Conservation (phyloP, 176 grass and related monocot genomes). For the Oryza longistaminata region DNA sequence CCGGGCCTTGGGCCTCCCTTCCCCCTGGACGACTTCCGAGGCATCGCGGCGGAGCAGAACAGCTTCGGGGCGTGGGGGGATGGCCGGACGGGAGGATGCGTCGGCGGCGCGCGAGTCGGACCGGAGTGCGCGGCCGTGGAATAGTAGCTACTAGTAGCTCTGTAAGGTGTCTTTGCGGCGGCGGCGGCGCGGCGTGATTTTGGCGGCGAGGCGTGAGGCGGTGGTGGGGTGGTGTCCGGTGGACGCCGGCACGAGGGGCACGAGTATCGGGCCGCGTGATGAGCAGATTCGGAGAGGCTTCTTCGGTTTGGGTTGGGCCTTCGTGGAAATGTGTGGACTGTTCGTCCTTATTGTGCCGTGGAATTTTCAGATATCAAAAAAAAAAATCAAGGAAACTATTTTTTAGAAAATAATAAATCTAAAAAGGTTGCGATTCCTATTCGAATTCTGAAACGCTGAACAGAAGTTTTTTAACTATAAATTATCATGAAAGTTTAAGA, state of each 20-base stretch:
- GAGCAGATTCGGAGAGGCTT: too few species aligned
- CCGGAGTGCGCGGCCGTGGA: neutral
- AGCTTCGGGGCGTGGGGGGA: neutral
- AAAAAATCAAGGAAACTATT: neutral
- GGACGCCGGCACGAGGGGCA: conserved; percentile 6
- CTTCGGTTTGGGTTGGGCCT: too few species aligned
- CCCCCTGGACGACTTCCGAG: conserved; percentile 33
- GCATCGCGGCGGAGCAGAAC: conserved; percentile 22
- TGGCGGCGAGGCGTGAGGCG: conserved; percentile 13
- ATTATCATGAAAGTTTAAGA: too few species aligned
- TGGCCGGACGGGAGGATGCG: neutral
- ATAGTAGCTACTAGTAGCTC: too few species aligned
- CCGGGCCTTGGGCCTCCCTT: neutral
- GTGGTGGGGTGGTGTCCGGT: neutral
- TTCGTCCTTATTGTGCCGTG: too few species aligned
- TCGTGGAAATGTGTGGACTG: too few species aligned
- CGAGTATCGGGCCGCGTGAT: conserved; percentile 11
- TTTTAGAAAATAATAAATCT: too few species aligned
- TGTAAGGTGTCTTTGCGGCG: neutral
- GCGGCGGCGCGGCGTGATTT: neutral
- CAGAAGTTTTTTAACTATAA: too few species aligned
- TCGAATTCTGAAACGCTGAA: too few species aligned
- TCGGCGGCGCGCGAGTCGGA: neutral
- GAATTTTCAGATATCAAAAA: too few species aligned
- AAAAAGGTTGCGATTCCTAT: too few species aligned